Base-by-base conservation (phyloP, 768 basidiomycete species). In the Antrodiella citrinella region DNA sequence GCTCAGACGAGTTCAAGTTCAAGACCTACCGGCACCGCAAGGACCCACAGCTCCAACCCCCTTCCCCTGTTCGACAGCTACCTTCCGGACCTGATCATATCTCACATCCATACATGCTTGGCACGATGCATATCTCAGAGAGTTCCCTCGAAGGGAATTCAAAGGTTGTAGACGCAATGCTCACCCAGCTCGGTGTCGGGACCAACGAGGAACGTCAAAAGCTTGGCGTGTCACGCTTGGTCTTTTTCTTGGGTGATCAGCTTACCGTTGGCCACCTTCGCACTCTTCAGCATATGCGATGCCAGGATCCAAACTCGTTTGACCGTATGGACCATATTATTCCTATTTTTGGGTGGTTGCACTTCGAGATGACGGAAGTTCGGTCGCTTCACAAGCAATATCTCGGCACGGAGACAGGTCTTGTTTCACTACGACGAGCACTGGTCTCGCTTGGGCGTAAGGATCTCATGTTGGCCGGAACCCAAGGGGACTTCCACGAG, bases 311-410 rank as follows among this genome's bases (percentile, higher is more conserved):
- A 66, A 0, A 70, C 61, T 53, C 69, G 74, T 5, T 57, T 0
- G 68, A 73, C 43, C 72, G 58, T 54, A 50, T 68, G 3, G 40
- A 69, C 1, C 44, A 57, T 0, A 47, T 59, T 0, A 69, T 69
- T 41, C n/a, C n/a, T n/a, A n/a, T n/a, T n/a, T n/a, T n/a, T n/a
- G 69, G 73, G 0, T 76, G 71, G 71, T 64, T 76, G 12, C 72
- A 76, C 48, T 50, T 65, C 0, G 30, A 55, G 22, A 72, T 76
- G 64, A 70, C 70, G 3, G 65, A 65, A 46, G 70, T 63, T 2
- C 65, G 67, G 38, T 71, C 71, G 0, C 44, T 75, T 0, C 68
- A 74, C 50, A 65, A 68, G 41, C 73, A 75, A 47, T 74, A 72
- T 52, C 57, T 65, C 3, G 69, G 68, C 48, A 21, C 56, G 59